Evolutionary conservation across 352 stramenopile genomes (phyloP).

Genomic region (Blastocystis sp.): DNA sequence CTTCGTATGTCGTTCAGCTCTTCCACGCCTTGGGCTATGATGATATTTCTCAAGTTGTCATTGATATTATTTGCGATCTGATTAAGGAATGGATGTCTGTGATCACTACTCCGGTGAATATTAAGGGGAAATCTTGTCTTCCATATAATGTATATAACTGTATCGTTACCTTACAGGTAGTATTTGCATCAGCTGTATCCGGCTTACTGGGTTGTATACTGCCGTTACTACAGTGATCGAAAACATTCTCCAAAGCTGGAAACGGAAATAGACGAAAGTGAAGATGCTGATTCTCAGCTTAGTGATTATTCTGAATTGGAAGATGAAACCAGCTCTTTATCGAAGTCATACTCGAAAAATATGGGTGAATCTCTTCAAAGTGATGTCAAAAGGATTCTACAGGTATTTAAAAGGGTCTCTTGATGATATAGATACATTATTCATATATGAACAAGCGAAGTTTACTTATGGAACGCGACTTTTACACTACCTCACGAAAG

Average conservation of each 20-base stretch:
- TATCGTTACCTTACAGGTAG: not conserved
- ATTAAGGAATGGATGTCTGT: not conserved
- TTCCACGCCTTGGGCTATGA: conserved; percentile 9
- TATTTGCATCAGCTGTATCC: conserved; percentile 49
- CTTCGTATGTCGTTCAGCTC: not conserved
- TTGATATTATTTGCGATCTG: not conserved
- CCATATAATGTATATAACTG: not conserved
- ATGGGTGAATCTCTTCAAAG: not conserved
- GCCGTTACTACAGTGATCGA: not conserved
- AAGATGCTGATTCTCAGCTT: not conserved
- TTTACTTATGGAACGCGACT: conserved; percentile 8
- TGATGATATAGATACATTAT: not conserved
- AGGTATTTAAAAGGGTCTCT: not conserved
- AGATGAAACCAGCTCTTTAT: not conserved
- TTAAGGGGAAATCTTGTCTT: not conserved
- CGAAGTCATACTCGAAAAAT: not conserved
- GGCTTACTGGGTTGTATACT: not conserved
- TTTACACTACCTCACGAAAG: conserved; percentile 1
- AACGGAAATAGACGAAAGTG: not conserved
- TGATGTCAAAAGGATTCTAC: not conserved
- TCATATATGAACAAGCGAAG: conserved; percentile 19
- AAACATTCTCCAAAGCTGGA: not conserved
- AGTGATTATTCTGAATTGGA: not conserved
- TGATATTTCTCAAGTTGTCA: not conserved
- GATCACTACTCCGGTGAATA: not conserved